phyloP scores from a whole-genome alignment of 768 basidiomycete genomes.

The Lactarius quietus region DNA sequence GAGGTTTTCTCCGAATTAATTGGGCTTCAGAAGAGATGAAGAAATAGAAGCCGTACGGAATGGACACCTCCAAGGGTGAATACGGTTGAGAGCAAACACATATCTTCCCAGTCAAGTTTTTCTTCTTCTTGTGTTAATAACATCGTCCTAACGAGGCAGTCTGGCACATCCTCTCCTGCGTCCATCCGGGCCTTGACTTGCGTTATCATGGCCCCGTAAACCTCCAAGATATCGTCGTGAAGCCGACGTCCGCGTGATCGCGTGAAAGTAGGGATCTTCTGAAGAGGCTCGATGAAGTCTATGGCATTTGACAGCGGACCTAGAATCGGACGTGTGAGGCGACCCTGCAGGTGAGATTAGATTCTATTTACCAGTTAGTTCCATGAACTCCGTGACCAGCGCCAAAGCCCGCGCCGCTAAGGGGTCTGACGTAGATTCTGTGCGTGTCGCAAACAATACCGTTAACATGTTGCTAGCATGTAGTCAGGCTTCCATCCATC shows the following conservation, averaged over 20 bases:
- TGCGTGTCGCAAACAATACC: conserved; percentile 43
- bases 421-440: conserved; percentile 38
- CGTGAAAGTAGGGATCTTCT: conserved; percentile 39
- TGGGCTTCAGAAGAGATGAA: not conserved
- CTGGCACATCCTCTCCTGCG: conserved; percentile 33
- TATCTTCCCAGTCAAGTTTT: conserved; percentile 33
- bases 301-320: conserved; percentile 44
- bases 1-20: not conserved
- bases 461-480: conserved; percentile 45
- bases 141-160: conserved; percentile 36
- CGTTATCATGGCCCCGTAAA: conserved; percentile 35
- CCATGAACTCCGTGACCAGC: conserved; percentile 45
- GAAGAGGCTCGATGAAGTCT: conserved; percentile 45
- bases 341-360: not conserved
- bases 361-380: conserved; percentile 28
- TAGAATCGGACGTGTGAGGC: not conserved
- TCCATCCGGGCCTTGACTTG: conserved; percentile 33
- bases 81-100: conserved; percentile 35
- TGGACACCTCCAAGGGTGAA: conserved; percentile 38
- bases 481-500: conserved; percentile 4
- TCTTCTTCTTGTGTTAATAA: conserved; percentile 32
- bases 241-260: conserved; percentile 39
- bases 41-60: conserved; percentile 24
- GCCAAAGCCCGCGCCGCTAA: conserved; percentile 37
- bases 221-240: conserved; percentile 34